Conservation (phyloP, 768 basidiomycete species). For the Psilocybe subaeruginosa region DNA sequence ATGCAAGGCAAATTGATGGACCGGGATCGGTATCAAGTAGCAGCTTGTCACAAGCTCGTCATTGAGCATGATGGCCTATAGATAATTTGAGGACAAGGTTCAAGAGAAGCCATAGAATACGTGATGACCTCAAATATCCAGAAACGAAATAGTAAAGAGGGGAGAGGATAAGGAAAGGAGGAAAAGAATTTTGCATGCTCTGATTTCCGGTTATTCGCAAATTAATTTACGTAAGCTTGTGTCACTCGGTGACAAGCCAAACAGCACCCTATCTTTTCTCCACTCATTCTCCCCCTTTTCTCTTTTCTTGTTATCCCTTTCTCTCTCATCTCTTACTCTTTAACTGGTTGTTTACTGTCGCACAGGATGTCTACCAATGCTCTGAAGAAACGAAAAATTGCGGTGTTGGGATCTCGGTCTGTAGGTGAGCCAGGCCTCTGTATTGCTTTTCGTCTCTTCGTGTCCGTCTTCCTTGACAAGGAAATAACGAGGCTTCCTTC, state of each 20-base stretch:
- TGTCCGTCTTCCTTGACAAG: background rate
- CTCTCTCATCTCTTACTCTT: slow-evolving; percentile 1
- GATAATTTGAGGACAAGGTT: too few relatives aligned
- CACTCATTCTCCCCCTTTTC: slow-evolving; percentile 6
- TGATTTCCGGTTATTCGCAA: too few relatives aligned
- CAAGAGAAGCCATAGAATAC: too few relatives aligned
- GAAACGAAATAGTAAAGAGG: too few relatives aligned
- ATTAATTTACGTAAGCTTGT: background rate
- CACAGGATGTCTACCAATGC: slow-evolving; percentile 22
- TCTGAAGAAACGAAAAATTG: slow-evolving; percentile 86
- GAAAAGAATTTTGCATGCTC: background rate
- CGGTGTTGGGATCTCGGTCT: slow-evolving; percentile 86
- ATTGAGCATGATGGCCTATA: too few relatives aligned
- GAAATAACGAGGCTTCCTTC: background rate
- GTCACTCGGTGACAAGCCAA: background rate
- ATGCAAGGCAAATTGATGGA: background rate
- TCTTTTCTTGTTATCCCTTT: slow-evolving; percentile 6
- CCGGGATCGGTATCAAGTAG: background rate
- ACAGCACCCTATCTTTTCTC: slow-evolving; percentile 11
- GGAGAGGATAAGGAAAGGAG: background rate
- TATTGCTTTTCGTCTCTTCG: background rate
- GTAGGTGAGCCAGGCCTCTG: slow-evolving; percentile 63
- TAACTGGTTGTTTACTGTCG: background rate
- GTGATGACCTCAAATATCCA: too few relatives aligned
- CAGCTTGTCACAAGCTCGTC: background rate